Evolutionary conservation across 2,329 filamentous ascomycete species (phyloP), one percentile per base, ranked within the genome.

Genomic region (Trichophyton simii): DNA sequence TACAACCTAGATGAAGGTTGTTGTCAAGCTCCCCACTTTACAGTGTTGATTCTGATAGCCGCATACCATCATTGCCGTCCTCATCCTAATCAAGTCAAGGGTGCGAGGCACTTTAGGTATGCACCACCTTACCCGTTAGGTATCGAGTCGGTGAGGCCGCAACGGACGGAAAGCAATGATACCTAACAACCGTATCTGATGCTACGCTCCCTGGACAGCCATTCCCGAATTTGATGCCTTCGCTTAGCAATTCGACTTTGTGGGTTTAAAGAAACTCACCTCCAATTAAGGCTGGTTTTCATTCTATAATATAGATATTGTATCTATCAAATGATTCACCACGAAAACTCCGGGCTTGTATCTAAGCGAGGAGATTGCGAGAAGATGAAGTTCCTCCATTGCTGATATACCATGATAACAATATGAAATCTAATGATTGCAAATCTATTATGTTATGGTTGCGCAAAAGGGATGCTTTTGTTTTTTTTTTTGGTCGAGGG

Each of bases 101-200:
- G 52, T 55, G 11, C 34, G 9, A 38, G 34, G 34, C 34, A 38
- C 52, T 36, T 36, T 55, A 34, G 52, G 52, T 55, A 55, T 15
- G n/a, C 52, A 55, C 52, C 52, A 55, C 52, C 52, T 36, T 28
- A 55, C 52, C 34, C 15, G 52, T 55, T 55, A 55, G 52, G 52
- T 55, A 55, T 31, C 52, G 52, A 55, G 52, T 55, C 52, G 52
- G 52, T 55, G 52, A 55, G 52, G 52, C 52, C 52, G 52, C 52
- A 36, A 55, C 50, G 31, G 13, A 36, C 52, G 31, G 28, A 28
- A 55, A 55, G 52, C 28, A 55, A 55, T 55, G 52, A 55, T 55
- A 55, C 52, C 52, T 55, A 55, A 55, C 34, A 55, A 55, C 34
- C 8, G 46, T 52, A 34, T 38, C 28, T 36, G 52, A 55, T 36